Evolutionary conservation across 2,329 filamentous ascomycete species (phyloP), one percentile per base, ranked within the genome.

Genomic region (Alternaria postmessia): DNA sequence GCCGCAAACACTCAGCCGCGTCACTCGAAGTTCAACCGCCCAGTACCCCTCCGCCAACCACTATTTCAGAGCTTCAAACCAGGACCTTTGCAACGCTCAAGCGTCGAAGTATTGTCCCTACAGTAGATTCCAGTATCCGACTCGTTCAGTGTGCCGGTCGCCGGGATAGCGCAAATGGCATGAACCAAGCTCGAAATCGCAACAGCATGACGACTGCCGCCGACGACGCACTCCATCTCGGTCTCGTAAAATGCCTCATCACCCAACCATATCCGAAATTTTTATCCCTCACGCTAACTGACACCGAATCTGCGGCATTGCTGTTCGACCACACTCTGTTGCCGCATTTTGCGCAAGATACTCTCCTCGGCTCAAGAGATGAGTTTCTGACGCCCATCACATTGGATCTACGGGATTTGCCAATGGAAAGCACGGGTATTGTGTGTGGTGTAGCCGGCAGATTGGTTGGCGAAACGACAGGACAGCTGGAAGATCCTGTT

Each of bases 371-470:
- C 12, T 86, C 89, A 62, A 91, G 87, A 47, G 88, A 88, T 54
- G 89, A 89, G 66, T 88, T 87, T 59, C 84, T 94, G 34, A 88
- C 96, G 2, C 93, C 95, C 1, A 95, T 99, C 68, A 94, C 93
- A 59, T 85, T 99, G 4, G 93, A 98, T 70, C 84, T 99, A 26
- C 88, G 87, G 20, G 88, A 88, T 42, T 82, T 98, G 41, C 92
- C 94, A 0, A 85, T 94, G 42, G 93, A 97, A 77, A 93, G 93
- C 7, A 96, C 94, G 0, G 94, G 94, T 22, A 97, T 99, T 59
- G 93, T 99, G 4, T 97, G 94, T 68, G 94, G 95, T 28, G 92
- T 99, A 2, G 94, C 94, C 0, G 92, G 93, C 26, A 86, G 89
- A 55, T 83, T 98, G 28, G 91, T 93, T 1, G 88, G 91, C 51